Evolutionary conservation across 345 rosid genomes (phyloP).

Genomic region (Orychophragmus violaceus): DNA sequence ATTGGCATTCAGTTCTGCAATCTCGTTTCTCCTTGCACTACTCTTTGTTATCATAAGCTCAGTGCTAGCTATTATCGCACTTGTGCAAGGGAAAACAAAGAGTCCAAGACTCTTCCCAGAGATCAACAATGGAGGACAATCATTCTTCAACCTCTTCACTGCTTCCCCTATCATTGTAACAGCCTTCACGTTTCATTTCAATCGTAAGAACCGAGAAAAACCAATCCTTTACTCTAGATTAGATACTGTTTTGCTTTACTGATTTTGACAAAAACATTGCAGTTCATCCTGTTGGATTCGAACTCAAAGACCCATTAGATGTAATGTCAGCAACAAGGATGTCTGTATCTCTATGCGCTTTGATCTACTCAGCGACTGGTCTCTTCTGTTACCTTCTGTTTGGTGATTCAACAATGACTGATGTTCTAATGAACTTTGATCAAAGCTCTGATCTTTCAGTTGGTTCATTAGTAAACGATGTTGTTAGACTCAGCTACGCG

Average conservation of each 20-base stretch:
- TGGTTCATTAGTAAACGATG: conserved; percentile 49
- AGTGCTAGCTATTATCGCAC: conserved; percentile 53
- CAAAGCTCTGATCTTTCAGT: conserved; percentile 42
- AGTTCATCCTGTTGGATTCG: conserved; percentile 78
- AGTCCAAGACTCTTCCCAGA: conserved; percentile 58
- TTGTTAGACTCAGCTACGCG: conserved; percentile 66
- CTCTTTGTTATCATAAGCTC: conserved; percentile 67
- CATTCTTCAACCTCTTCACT: conserved; percentile 74
- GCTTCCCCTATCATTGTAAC: conserved; percentile 89
- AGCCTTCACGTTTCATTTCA: conserved; percentile 90
- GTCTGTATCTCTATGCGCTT: conserved; percentile 51
- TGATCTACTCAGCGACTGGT: conserved; percentile 59
- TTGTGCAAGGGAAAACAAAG: conserved; percentile 57
- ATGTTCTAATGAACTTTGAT: conserved; percentile 76
- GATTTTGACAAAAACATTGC: too few relatives aligned
- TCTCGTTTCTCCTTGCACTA: conserved; percentile 47
- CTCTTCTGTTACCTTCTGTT: conserved; percentile 74
- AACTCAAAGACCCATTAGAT: conserved; percentile 55
- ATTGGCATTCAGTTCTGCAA: conserved; percentile 26
- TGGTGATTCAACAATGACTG: conserved; percentile 68
- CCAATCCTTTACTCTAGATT: not conserved
- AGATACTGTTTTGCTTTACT: not conserved
- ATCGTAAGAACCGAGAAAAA: conserved; percentile 39
- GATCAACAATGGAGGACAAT: conserved; percentile 35
- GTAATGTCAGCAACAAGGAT: conserved; percentile 56